Evolutionary conservation across 495 filamentous ascomycete genomes (phyloP).

Genomic region (Aspergillus funiculosus): DNA sequence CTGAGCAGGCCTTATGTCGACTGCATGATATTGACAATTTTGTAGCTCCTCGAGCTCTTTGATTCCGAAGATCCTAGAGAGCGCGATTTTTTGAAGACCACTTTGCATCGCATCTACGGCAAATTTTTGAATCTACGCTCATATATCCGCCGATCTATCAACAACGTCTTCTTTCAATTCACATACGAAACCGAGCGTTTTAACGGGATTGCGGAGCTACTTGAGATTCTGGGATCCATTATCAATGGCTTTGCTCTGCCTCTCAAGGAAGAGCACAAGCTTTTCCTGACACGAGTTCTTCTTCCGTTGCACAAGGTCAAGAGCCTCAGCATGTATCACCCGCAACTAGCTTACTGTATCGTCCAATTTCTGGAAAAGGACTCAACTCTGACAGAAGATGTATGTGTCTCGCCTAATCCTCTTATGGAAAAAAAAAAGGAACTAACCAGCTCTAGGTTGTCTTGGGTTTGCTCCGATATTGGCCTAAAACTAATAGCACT

Average conservation of each 20-base stretch:
- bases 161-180: constrained; percentile 99
- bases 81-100: constrained; percentile 97
- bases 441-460: constrained; percentile 60
- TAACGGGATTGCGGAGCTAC: constrained; percentile 93
- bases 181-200: constrained; percentile 98
- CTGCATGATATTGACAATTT: constrained; percentile 13
- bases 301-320: constrained; percentile 97
- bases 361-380: constrained; percentile 99
- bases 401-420: constrained; percentile 29
- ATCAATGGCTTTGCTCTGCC: constrained; percentile 99
- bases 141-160: constrained; percentile 96
- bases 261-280: constrained; percentile 97
- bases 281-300: constrained; percentile 90
- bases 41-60: constrained; percentile 86
- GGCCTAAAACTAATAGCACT: constrained; percentile 98
- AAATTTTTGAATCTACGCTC: constrained; percentile 98
- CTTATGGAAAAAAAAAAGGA: not conserved
- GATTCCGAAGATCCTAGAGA: constrained; percentile 98
- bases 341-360: constrained; percentile 97
- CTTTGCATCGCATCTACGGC: constrained; percentile 94
- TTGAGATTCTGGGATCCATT: constrained; percentile 97
- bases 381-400: constrained; percentile 93
- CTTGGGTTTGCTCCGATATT: constrained; percentile 88
- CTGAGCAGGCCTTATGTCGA: not conserved
- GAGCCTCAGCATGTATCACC: constrained; percentile 99